Percentiles rank a stretch among this genome's conserved stretches.
Conservation (phyloP, 345 rosid species). For the Eucalyptus marginata region DNA sequence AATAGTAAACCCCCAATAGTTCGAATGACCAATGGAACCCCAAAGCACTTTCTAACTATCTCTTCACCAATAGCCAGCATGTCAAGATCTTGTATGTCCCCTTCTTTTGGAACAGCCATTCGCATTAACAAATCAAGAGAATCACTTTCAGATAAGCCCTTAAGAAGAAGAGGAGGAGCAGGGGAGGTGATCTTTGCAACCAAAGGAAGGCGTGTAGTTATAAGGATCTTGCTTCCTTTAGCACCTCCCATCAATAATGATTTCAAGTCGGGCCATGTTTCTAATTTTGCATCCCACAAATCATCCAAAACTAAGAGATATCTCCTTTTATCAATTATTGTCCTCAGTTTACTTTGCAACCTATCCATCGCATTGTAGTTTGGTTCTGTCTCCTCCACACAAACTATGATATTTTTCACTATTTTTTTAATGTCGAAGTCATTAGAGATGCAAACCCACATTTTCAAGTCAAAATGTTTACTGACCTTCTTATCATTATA, state of each 20-base stretch:
- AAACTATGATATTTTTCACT: not conserved
- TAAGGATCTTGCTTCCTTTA: not conserved
- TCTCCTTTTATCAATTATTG: not conserved
- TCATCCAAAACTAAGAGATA: not conserved
- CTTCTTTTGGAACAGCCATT: not conserved
- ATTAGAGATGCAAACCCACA: not conserved
- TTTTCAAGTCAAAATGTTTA: not conserved
- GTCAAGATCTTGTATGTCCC: fast-evolving
- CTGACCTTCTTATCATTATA: not conserved
- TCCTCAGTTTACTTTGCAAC: fast-evolving
- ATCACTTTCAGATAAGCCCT: not conserved
- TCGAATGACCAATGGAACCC: not conserved
- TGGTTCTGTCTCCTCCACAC: not conserved
- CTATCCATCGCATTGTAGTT: too few species aligned
- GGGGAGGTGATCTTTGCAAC: not conserved
- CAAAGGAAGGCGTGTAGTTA: not conserved
- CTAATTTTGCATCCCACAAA: not conserved
- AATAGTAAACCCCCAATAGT: not conserved
- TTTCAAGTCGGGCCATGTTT: not conserved
- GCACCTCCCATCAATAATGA: not conserved
- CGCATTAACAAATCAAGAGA: not conserved
- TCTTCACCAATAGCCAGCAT: not conserved
- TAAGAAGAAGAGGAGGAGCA: not conserved
- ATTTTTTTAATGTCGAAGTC: not conserved
- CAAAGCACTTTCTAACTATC: not conserved